Base-by-base conservation (phyloP, 2,329 filamentous ascomycete species). In the Penicillium sp. region DNA sequence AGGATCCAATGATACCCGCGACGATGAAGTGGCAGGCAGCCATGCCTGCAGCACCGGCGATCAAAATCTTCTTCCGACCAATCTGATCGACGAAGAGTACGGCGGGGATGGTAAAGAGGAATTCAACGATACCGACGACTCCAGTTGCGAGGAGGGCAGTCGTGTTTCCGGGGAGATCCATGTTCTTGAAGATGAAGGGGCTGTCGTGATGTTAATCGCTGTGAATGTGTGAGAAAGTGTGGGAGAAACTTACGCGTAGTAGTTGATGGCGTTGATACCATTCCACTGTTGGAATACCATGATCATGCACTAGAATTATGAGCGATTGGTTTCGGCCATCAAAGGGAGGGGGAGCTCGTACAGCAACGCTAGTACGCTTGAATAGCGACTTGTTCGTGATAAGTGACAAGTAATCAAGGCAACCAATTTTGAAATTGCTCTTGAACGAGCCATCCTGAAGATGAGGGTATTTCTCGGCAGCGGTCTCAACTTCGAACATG, bases 401-500 rank as follows among this genome's bases (percentile, higher is more conserved):
- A 15, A 57, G 51, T 1, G 52, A 51, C 33, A 49, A 47, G 18
- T 52, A 57, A 16, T 57, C 54, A 15, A 44, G 45, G n/a, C 53
- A 65, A 2, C 50, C 65, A 24, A 70, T 51, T 43, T 42, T 31
- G 16, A 47, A 28, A 13, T 23, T 33, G 28, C 64, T 23, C 61
- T 61, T n/a, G 60, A 64, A 49, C 59, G 89, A 62, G 89, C 85
- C 7, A 88, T 74, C 71, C 84, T 88, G 64, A 85, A 81, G n/a
- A 73, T 86, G 76, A 0, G 88, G 88, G 68, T 88, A 90, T 23
- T 85, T 78, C 56, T 86, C 83, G 0, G 82, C 81, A 5, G 85
- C 76, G 1, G 83, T 84, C 28, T 84, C 81, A 72, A 90, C 88
- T 72, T 92, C 88, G 60, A 92, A 92, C 10, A 87, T 67, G 0